A percentile compares a stretch with the other conserved stretches of the same genome.
phyloP scores from a whole-genome alignment of 75 land plant species.

The Isoetes taiwanensis region DNA sequence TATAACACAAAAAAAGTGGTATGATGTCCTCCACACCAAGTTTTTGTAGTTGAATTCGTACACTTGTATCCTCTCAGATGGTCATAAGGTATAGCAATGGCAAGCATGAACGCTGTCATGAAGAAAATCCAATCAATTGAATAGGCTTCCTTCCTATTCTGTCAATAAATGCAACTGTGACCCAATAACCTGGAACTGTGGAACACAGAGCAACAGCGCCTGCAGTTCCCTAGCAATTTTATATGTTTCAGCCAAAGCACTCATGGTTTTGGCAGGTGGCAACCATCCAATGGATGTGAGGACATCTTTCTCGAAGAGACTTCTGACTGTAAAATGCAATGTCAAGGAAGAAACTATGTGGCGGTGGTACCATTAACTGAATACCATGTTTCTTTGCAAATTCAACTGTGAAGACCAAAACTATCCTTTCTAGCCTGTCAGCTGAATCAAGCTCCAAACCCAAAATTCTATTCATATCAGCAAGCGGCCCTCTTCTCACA shows the following conservation, averaged over 20 bases:
- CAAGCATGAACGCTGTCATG: conserved; percentile 30
- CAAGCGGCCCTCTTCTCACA: conserved; percentile 30
- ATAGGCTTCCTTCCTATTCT: conserved; percentile 27
- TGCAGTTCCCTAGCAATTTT: conserved; percentile 18
- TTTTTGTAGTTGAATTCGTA: too few relatives aligned
- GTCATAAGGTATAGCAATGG: conserved; percentile 21
- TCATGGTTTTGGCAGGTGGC: conserved; percentile 15
- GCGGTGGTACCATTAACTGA: conserved; percentile 30
- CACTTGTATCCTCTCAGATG: conserved; percentile 5
- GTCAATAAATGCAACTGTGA: conserved; percentile 36
- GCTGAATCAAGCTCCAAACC: conserved; percentile 25
- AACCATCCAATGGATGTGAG: conserved; percentile 15
- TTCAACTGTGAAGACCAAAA: conserved; percentile 26
- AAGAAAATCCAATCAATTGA: conserved; percentile 15
- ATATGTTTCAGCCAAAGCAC: conserved; percentile 16
- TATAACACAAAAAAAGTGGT: conserved; percentile 16
- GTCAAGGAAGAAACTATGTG: conserved; percentile 27
- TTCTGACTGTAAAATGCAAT: conserved; percentile 18
- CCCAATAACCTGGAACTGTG: conserved; percentile 46
- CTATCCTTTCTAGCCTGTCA: too few relatives aligned
- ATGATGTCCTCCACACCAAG: not conserved
- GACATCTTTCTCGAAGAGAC: conserved; percentile 17
- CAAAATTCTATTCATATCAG: conserved; percentile 42
- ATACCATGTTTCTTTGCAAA: conserved; percentile 32
- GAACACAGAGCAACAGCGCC: conserved; percentile 30